These are phyloP conservation scores for Shiraia sp. DNA, from an alignment of 2,329 filamentous ascomycete species.

Conservation along the genomic window DNA sequence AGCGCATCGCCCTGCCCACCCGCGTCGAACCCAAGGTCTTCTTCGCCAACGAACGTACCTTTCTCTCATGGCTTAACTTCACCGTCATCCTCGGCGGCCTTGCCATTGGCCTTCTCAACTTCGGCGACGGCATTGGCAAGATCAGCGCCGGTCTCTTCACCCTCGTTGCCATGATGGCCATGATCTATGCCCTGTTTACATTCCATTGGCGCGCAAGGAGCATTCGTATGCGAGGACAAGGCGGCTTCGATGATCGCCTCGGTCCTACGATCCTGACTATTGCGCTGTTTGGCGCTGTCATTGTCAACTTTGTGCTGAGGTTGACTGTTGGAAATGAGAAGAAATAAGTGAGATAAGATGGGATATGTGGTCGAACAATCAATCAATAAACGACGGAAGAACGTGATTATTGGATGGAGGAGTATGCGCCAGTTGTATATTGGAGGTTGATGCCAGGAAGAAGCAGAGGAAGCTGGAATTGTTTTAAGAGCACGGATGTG, in stretches of 20 bases:
- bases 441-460: neutral
- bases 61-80: constrained; percentile 99
- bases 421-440: too few relatives aligned
- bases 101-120: constrained; percentile 96
- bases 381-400: too few relatives aligned
- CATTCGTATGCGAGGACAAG: constrained; percentile 87
- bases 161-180: constrained; percentile 87
- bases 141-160: constrained; percentile 95
- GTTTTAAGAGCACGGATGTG: neutral
- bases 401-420: too few relatives aligned
- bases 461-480: too few relatives aligned
- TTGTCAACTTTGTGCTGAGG: constrained; percentile 88
- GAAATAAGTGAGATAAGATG: constrained; percentile 3
- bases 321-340: constrained; percentile 30
- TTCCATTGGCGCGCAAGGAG: constrained; percentile 97
- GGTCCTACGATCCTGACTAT: constrained; percentile 90
- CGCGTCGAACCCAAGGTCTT: constrained; percentile 99
- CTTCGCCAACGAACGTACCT: constrained; percentile 99
- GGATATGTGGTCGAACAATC: neutral
- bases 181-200: constrained; percentile 92
- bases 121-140: constrained; percentile 90
- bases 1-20: constrained; percentile 96
- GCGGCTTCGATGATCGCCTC: constrained; percentile 94
- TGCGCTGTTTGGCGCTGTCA: constrained; percentile 82
- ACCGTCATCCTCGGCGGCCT: constrained; percentile 97